Conservation (phyloP, 129 eudicot genomes). For the Escallonia herrerae region DNA sequence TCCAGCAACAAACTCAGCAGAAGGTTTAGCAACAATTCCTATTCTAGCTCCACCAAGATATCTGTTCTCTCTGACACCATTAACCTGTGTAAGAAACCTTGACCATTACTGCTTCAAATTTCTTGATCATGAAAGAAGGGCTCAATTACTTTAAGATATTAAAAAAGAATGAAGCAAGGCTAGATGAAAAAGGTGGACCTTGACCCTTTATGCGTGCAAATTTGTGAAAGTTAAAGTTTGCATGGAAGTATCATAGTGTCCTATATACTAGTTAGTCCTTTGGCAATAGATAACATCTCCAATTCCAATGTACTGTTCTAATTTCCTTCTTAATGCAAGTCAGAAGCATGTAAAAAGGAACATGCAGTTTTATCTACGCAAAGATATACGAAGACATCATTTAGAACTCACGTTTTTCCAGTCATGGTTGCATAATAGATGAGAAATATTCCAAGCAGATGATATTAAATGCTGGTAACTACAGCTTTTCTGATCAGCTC, state of each 20-base stretch:
- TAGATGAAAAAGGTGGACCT: not conserved
- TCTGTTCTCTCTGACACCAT: constrained; percentile 32
- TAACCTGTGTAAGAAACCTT: constrained; percentile 22
- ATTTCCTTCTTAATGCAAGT: not conserved
- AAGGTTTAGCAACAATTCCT: constrained; percentile 95
- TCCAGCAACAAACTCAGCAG: constrained; percentile 94
- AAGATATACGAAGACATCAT: too few species aligned
- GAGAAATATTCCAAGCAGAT: constrained; percentile 63
- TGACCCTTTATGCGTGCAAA: not conserved
- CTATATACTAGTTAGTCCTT: too few species aligned
- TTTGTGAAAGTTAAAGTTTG: too few species aligned
- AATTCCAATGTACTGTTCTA: not conserved
- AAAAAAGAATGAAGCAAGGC: not conserved
- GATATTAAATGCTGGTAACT: constrained; percentile 57
- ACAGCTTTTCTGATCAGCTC: constrained; percentile 72
- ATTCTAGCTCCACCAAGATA: constrained; percentile 76
- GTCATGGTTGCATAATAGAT: constrained; percentile 24
- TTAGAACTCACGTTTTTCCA: constrained; percentile 46
- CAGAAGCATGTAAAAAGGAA: not conserved
- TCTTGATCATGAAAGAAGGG: not conserved
- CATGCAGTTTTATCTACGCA: not conserved
- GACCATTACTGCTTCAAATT: not conserved
- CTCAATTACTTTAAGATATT: not conserved
- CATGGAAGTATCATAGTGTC: too few species aligned
- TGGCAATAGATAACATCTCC: not conserved